phyloP scores from a whole-genome alignment of 1,139 yeast species.

The Blastobotrys indianensis region DNA sequence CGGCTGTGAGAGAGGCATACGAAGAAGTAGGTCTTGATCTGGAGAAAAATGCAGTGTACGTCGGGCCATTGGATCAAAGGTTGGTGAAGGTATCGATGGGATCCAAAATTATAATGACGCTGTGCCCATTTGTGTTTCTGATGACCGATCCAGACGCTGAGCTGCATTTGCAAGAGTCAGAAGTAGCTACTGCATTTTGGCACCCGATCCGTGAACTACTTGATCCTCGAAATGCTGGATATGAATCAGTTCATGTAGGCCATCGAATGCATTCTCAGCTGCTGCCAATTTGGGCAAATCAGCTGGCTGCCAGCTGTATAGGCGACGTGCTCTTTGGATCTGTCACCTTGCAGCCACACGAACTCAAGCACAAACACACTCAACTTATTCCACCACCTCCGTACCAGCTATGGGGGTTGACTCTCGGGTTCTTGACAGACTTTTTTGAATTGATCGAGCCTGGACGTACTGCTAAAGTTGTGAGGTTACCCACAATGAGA shows the following conservation, averaged over 20 bases:
- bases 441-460: slow-evolving; percentile 29
- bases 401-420: slow-evolving; percentile 37
- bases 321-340: slow-evolving; percentile 34
- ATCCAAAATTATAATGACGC: slow-evolving; percentile 30
- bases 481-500: slow-evolving; percentile 22
- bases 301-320: slow-evolving; percentile 19
- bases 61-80: slow-evolving; percentile 36
- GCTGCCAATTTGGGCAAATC: slow-evolving; percentile 19
- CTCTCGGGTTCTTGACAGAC: slow-evolving; percentile 33
- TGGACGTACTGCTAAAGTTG: slow-evolving; percentile 11
- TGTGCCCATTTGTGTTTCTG: slow-evolving; percentile 36
- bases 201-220: slow-evolving; percentile 30
- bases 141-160: slow-evolving; percentile 22
- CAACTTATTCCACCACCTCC: slow-evolving; percentile 20
- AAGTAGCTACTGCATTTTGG: slow-evolving; percentile 39
- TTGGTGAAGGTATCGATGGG: slow-evolving; percentile 35
- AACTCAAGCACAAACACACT: slow-evolving; percentile 3
- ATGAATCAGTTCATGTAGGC: slow-evolving; percentile 25
- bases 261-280: slow-evolving; percentile 23
- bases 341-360: slow-evolving; percentile 25
- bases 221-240: slow-evolving; percentile 18
- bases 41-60: slow-evolving; percentile 20
- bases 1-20: slow-evolving; percentile 35
- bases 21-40: slow-evolving; percentile 40
- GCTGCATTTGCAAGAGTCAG: slow-evolving; percentile 30